Percentiles rank a stretch among this genome's conserved stretches.
Evolutionary conservation across 225 moss, liverwort and hornwort species (phyloP).

Genomic region (Bryoerythrophyllum caledonicum): DNA sequence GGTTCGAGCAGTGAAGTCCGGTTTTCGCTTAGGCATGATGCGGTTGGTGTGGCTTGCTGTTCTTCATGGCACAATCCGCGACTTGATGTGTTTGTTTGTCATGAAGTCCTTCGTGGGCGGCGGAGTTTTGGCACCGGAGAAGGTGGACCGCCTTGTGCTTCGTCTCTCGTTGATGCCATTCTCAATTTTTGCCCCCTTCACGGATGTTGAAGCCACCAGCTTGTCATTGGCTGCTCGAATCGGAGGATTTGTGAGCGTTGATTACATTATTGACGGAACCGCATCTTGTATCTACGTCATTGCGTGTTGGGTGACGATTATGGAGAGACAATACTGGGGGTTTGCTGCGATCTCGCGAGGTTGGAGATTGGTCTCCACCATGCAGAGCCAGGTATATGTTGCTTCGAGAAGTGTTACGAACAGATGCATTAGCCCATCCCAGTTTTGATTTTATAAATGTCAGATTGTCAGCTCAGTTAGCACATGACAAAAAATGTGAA

Average conservation of each 20-base stretch:
- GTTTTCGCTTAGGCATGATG: conserved; percentile 49
- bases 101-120: conserved; percentile 54
- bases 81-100: conserved; percentile 47
- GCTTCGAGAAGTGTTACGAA: background rate
- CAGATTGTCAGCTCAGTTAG: background rate
- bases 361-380: conserved; percentile 45
- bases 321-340: conserved; percentile 59
- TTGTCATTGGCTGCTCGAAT: conserved; percentile 49
- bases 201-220: conserved; percentile 50
- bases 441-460: background rate
- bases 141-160: conserved; percentile 51
- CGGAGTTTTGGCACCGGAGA: conserved; percentile 45
- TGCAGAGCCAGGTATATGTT: conserved; percentile 49
- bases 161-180: conserved; percentile 60
- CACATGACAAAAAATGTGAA: background rate
- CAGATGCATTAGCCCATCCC: background rate
- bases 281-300: conserved; percentile 53
- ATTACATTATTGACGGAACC: conserved; percentile 47
- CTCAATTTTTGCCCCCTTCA: conserved; percentile 57
- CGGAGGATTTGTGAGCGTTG: conserved; percentile 43
- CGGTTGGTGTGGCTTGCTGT: conserved; percentile 58
- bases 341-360: conserved; percentile 58
- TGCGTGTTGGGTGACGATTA: conserved; percentile 66
- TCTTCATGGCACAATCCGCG: conserved; percentile 53
- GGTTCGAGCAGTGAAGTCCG: conserved; percentile 49